Percentiles rank a stretch among this genome's conserved stretches.
These are phyloP conservation scores for Domatiomyces catenatus DNA, from an alignment of 2,329 filamentous ascomycete species.

Conservation along the genomic window DNA sequence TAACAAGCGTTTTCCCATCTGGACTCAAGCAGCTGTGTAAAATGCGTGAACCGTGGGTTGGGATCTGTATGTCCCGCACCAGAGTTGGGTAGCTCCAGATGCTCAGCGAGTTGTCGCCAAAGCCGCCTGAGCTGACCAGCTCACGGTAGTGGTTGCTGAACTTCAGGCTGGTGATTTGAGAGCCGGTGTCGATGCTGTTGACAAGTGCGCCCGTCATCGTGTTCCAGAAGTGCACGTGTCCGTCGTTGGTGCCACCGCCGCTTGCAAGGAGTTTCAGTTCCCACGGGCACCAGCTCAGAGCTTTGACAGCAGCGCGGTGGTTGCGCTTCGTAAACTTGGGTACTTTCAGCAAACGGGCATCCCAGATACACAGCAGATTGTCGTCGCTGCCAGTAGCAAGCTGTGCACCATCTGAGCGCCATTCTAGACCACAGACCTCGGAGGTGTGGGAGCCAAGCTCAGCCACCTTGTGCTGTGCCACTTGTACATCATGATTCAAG, in stretches of 20 bases:
- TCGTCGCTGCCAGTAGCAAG: constrained; percentile 96
- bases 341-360: constrained; percentile 78
- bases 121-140: constrained; percentile 92
- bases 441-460: constrained; percentile 95
- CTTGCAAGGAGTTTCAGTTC: constrained; percentile 93
- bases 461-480: constrained; percentile 94
- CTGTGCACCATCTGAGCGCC: constrained; percentile 90
- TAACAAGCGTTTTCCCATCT: constrained; percentile 94
- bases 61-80: constrained; percentile 95
- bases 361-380: constrained; percentile 98
- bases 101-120: constrained; percentile 97
- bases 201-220: constrained; percentile 91
- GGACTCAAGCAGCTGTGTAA: constrained; percentile 94
- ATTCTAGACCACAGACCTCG: constrained; percentile 94
- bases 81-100: constrained; percentile 98
- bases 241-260: constrained; percentile 88
- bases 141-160: constrained; percentile 97
- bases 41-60: constrained; percentile 89
- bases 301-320: constrained; percentile 97
- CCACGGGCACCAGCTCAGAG: constrained; percentile 97
- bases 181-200: constrained; percentile 98
- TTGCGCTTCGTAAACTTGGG: constrained; percentile 99
- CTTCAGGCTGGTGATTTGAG: constrained; percentile 86
- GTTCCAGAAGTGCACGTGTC: constrained; percentile 99
- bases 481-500: constrained; percentile 85